These are phyloP conservation scores for Guadua angustifolia DNA, from an alignment of 176 grass and related monocot genomes.

Conservation along the genomic window DNA sequence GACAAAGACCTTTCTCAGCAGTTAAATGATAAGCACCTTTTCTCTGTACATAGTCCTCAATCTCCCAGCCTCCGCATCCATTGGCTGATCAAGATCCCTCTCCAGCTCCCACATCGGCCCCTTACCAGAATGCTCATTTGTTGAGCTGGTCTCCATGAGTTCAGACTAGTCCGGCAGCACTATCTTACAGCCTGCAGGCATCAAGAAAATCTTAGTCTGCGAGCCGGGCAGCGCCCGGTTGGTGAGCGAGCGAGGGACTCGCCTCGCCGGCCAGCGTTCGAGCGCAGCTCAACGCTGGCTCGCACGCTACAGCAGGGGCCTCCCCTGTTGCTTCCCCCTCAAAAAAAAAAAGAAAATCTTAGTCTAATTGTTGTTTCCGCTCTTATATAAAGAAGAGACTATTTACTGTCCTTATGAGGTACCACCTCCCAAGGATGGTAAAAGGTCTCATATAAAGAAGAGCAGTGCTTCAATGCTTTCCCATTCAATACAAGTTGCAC, in stretches of 20 bases:
- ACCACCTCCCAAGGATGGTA: too few relatives aligned
- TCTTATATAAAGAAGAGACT: neutral
- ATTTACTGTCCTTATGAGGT: too few relatives aligned
- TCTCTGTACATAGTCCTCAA: constrained; percentile 75
- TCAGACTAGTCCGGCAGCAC: neutral
- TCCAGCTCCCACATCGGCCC: constrained; percentile 89
- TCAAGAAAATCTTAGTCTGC: constrained; percentile 25
- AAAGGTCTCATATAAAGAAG: too few relatives aligned
- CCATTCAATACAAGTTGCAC: too few relatives aligned
- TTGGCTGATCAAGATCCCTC: constrained; percentile 81
- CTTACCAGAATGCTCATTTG: constrained; percentile 49
- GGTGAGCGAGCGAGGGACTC: too few relatives aligned
- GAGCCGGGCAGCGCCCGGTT: too few relatives aligned
- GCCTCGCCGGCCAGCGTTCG: too few relatives aligned
- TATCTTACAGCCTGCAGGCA: constrained; percentile 31
- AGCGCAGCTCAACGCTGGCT: too few relatives aligned
- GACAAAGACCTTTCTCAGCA: neutral
- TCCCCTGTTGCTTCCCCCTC: too few relatives aligned
- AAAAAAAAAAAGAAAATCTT: constrained; percentile 34
- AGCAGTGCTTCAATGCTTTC: too few relatives aligned
- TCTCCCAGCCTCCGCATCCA: constrained; percentile 77
- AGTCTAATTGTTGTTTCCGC: neutral
- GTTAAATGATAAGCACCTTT: constrained; percentile 61
- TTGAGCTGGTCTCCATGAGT: constrained; percentile 60
- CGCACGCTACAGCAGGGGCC: too few relatives aligned